These are phyloP conservation scores for Cardamine chenopodiifolia DNA, from an alignment of 345 rosid species.

Conservation along the genomic window DNA sequence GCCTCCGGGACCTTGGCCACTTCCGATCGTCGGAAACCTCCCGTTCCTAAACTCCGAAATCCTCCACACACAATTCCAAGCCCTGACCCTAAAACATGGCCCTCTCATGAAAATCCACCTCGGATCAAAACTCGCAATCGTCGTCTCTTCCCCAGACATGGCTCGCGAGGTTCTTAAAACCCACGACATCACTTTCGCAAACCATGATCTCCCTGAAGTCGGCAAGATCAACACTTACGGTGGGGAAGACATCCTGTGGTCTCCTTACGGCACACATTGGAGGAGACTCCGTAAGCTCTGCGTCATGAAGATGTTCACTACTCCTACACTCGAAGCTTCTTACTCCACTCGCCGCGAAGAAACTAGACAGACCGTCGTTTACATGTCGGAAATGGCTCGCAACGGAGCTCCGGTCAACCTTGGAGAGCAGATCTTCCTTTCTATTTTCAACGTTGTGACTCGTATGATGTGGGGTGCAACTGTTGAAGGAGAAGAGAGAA, in stretches of 20 bases:
- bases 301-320: constrained; percentile 46
- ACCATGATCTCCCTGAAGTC: constrained; percentile 45
- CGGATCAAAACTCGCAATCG: constrained; percentile 41
- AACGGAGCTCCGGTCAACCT: constrained; percentile 33
- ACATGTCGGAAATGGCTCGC: constrained; percentile 46
- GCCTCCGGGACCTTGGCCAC: constrained; percentile 48
- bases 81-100: constrained; percentile 41
- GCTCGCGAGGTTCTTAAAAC: constrained; percentile 46
- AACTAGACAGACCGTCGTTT: constrained; percentile 40
- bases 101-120: constrained; percentile 48
- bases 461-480: constrained; percentile 60
- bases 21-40: constrained; percentile 48
- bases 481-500: constrained; percentile 45
- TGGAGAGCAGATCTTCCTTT: constrained; percentile 41
- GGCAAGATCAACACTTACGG: constrained; percentile 36
- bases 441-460: constrained; percentile 47
- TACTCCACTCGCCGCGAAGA: constrained; percentile 45
- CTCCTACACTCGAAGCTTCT: constrained; percentile 43
- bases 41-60: constrained; percentile 41
- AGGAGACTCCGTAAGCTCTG: constrained; percentile 41
- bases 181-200: constrained; percentile 43
- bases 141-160: constrained; percentile 40
- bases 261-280: constrained; percentile 46
- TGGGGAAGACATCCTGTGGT: constrained; percentile 44
- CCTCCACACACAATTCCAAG: constrained; percentile 39